Evolutionary conservation across 2,329 filamentous ascomycete species (phyloP).

Genomic region (Penicillium sp.): DNA sequence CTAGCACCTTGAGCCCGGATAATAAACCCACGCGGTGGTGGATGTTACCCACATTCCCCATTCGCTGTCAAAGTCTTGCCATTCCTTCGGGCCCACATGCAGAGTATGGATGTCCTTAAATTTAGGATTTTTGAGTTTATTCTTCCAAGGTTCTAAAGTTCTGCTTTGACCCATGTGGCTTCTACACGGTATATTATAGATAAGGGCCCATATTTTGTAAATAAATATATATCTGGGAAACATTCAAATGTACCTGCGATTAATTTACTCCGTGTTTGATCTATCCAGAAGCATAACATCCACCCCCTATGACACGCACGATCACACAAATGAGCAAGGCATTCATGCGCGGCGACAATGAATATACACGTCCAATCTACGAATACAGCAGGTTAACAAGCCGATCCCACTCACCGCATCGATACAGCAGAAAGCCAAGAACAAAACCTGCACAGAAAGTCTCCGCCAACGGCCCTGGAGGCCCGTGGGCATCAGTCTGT

Average conservation of each 20-base stretch:
- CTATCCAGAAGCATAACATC: not conserved
- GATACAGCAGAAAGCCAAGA: not conserved
- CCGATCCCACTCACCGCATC: not conserved
- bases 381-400: not conserved
- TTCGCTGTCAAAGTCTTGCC: constrained; percentile 2
- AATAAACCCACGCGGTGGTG: not conserved
- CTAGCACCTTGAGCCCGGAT: not conserved
- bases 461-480: not conserved
- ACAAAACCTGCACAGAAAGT: not conserved
- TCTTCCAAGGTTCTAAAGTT: not conserved
- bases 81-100: not conserved
- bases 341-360: not conserved
- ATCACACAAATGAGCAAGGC: not conserved
- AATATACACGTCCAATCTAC: not conserved
- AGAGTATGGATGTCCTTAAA: not conserved
- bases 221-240: not conserved
- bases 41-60: not conserved
- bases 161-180: not conserved
- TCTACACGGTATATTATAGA: not conserved
- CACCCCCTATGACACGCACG: not conserved
- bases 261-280: not conserved
- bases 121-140: not conserved
- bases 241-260: not conserved
- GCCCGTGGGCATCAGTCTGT: not conserved
- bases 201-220: not conserved